Evolutionary conservation across 1,284 basidiomycete species (phyloP).

Genomic region (Golubevia sp.): DNA sequence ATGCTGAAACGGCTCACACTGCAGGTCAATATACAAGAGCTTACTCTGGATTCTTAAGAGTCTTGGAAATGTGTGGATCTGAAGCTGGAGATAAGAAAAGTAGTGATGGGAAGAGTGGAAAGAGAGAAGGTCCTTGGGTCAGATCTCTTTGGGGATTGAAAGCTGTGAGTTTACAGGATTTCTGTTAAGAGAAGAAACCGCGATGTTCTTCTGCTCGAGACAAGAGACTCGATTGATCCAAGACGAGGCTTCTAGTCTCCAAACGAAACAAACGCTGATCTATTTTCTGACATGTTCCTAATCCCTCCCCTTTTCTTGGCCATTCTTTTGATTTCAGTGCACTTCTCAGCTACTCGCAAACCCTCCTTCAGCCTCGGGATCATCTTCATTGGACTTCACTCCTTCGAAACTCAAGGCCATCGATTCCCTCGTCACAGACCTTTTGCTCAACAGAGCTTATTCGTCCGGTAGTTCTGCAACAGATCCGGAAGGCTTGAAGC

Average conservation of each 20-base stretch:
- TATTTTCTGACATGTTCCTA: neutral
- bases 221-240: too few species aligned
- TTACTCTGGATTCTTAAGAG: conserved; percentile 52
- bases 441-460: conserved; percentile 42
- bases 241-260: too few species aligned
- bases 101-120: neutral
- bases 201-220: neutral
- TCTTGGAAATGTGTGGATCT: conserved; percentile 41
- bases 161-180: conserved; percentile 21
- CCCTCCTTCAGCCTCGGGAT: neutral
- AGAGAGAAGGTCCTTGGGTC: conserved; percentile 33
- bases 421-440: conserved; percentile 33
- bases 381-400: conserved; percentile 11
- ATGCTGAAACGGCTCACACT: conserved; percentile 56
- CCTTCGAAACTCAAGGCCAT: conserved; percentile 23
- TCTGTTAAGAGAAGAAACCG: neutral
- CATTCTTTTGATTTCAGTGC: neutral
- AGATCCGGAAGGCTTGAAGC: neutral
- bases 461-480: neutral
- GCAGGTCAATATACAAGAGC: conserved; percentile 28
- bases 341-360: neutral
- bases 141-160: conserved; percentile 56
- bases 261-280: neutral
- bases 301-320: neutral
- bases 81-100: conserved; percentile 7